Evolutionary conservation across 305 asterid species (phyloP), one percentile per base, ranked within the genome.

Genomic region (Petunia hybrid): DNA sequence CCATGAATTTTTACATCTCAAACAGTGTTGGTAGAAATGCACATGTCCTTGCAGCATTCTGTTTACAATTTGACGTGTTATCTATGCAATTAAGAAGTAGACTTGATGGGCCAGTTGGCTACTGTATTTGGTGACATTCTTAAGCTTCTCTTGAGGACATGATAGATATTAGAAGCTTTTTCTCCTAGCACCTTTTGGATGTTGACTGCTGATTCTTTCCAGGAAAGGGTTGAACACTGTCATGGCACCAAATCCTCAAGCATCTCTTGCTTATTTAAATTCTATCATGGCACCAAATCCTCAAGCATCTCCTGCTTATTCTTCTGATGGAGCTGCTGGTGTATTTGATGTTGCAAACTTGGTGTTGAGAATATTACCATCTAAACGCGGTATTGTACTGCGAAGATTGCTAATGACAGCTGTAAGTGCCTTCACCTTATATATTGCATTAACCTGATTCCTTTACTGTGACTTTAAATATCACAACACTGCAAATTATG

Each of bases 341-440:
- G 92, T 83, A 84, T 88, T 84, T 74, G 90, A 95, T 84, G 83
- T 90, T 82, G 91, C 92, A 73, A 87, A 90, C 85, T 89, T 92
- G 76, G 92, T 95, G 74, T 78, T 94, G 89, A 91, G 84, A 83
- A 84, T 96, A 84, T 82, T 96, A 77, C 95, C 94, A 53, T 93
- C 98, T 60, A 89, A 93, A 86, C 92, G 93, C 42, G 99, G 99
- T 73, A 73, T 86, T 8, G 99, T 92, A 78, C 79, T 96, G 80
- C 89, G 99, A 87, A 90, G 97, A 89, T 95, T 96, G 80, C 66
- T 94, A 48, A 93, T 96, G 97, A 92, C 92, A 69, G 98, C 94
- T 14, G 99, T 96, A 83, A 89, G 97, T 82, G 16, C 83, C 80
- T 85, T 78, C 82, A 64, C 38, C 64, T 53, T 63, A 53, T 64